phyloP scores from a whole-genome alignment of 73 alveolate species.

The Paramecium sonneborni region DNA sequence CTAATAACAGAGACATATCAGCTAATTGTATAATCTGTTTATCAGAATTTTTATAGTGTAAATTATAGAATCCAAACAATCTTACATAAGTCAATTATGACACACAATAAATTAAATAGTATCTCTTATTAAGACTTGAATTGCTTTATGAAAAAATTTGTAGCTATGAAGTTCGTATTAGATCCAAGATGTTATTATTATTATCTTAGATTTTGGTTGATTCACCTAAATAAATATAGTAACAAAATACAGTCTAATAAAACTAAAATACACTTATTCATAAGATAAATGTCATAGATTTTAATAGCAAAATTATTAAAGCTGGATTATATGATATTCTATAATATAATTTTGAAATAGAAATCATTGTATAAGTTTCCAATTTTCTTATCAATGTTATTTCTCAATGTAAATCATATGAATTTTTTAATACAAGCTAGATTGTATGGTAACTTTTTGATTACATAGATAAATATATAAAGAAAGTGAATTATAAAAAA shows the following conservation, averaged over 20 bases:
- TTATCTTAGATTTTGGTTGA: background rate
- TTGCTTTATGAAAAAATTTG: background rate
- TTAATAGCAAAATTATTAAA: background rate
- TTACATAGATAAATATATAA: background rate
- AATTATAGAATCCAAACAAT: background rate
- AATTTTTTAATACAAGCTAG: background rate
- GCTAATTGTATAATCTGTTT: background rate
- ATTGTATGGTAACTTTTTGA: background rate
- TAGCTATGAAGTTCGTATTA: background rate
- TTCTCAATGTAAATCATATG: background rate
- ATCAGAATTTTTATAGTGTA: background rate
- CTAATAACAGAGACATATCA: conserved; percentile 23
- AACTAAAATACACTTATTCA: background rate
- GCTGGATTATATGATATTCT: background rate
- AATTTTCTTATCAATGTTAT: background rate
- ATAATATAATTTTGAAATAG: background rate
- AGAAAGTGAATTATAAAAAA: conserved; percentile 16
- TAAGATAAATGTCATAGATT: background rate
- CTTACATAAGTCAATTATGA: background rate
- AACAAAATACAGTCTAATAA: background rate
- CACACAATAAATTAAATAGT: background rate
- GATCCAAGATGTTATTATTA: background rate
- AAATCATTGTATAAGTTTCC: background rate
- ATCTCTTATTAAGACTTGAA: background rate
- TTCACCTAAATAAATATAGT: background rate